phyloP scores from a whole-genome alignment of 108 stramenopile genomes.

The Cyclotella cryptica region DNA sequence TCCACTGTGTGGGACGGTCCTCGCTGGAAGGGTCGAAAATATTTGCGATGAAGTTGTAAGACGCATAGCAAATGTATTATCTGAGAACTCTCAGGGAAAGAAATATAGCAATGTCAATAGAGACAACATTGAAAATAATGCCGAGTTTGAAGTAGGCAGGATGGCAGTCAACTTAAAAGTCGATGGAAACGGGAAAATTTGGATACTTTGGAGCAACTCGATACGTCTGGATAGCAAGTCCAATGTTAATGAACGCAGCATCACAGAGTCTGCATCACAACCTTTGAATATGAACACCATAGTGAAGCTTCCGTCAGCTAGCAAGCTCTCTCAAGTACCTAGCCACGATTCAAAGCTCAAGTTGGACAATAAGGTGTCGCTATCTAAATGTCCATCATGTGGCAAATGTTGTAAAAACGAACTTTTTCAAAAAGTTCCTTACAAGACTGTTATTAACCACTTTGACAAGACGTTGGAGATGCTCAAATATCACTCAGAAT shows the following conservation, averaged over 20 bases:
- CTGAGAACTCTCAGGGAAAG: conserved; percentile 28
- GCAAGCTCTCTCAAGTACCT: conserved; percentile 67
- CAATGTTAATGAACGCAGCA: not conserved
- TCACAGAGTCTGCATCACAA: conserved; percentile 5
- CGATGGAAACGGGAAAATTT: conserved; percentile 73
- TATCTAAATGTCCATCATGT: conserved; percentile 70
- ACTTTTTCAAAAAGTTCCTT: conserved; percentile 69
- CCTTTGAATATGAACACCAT: conserved; percentile 72
- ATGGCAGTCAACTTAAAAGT: conserved; percentile 89
- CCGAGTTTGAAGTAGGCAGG: conserved; percentile 53
- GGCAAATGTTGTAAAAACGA: conserved; percentile 32
- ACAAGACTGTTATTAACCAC: conserved; percentile 83
- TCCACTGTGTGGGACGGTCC: conserved; percentile 73
- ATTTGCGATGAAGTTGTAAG: conserved; percentile 77
- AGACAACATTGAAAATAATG: not conserved
- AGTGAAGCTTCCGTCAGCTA: conserved; percentile 60
- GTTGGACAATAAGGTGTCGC: conserved; percentile 46
- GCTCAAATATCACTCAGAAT: conserved; percentile 38
- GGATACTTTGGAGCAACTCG: conserved; percentile 58
- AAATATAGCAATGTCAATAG: conserved; percentile 18
- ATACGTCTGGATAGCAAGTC: conserved; percentile 43
- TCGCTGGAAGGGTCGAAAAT: conserved; percentile 67
- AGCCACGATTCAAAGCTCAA: conserved; percentile 50
- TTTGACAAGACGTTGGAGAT: conserved; percentile 76
- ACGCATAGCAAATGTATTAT: conserved; percentile 69